Percentiles rank a stretch among this genome's conserved stretches.
These are phyloP conservation scores for Naganishia onofrii DNA, from an alignment of 768 basidiomycete genomes.

Conservation along the genomic window DNA sequence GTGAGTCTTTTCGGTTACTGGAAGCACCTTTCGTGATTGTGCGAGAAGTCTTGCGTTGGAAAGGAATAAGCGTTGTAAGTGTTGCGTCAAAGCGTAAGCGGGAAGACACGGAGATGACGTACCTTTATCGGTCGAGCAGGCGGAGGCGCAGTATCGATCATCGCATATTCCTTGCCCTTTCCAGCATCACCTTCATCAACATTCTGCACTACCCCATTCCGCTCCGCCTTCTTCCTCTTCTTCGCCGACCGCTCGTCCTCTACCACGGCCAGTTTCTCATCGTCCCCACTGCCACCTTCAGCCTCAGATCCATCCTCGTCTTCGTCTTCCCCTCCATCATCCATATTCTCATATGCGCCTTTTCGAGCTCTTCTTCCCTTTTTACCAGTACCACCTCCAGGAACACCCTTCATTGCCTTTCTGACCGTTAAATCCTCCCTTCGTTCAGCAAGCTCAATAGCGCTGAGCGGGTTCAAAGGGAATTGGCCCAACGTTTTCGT, in stretches of 20 bases:
- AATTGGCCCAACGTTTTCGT: slow-evolving; percentile 48
- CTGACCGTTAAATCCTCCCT: slow-evolving; percentile 47
- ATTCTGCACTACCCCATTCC: slow-evolving; percentile 39
- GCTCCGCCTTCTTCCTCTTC: slow-evolving; percentile 41
- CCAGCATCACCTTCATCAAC: slow-evolving; percentile 9
- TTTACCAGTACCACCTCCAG: slow-evolving; percentile 20
- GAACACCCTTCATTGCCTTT: slow-evolving; percentile 39
- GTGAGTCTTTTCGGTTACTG: slow-evolving; percentile 3
- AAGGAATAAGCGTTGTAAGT: neutral
- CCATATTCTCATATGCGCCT: slow-evolving; percentile 28
- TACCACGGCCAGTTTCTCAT: slow-evolving; percentile 20
- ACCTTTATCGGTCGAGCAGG: slow-evolving; percentile 9
- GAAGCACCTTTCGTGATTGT: neutral
- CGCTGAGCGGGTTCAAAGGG: slow-evolving; percentile 43
- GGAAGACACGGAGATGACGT: neutral
- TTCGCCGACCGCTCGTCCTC: slow-evolving; percentile 23
- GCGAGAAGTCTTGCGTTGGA: neutral
- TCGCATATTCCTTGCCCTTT: slow-evolving; percentile 9
- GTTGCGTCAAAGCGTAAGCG: neutral
- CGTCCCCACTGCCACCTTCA: slow-evolving; percentile 50
- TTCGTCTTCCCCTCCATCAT: slow-evolving; percentile 36
- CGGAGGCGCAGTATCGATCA: neutral
- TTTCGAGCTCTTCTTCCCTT: slow-evolving; percentile 29
- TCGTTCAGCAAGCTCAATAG: slow-evolving; percentile 40
- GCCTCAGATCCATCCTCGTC: slow-evolving; percentile 29